Conservation (phyloP, 2,329 filamentous ascomycete species). For the Atkinsonella texensis region DNA sequence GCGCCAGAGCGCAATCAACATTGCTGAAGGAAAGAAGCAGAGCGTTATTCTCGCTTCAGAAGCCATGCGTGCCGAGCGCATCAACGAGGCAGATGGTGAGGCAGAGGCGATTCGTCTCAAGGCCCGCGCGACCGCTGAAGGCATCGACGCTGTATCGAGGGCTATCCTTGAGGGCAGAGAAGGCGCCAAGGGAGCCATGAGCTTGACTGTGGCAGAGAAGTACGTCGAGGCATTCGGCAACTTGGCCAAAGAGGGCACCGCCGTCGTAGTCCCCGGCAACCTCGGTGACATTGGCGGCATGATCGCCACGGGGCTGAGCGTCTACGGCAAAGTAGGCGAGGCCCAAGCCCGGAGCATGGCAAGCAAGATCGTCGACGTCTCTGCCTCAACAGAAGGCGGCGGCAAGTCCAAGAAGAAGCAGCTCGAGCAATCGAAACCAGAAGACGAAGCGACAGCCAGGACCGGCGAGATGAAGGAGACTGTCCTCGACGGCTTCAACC, state of each 20-base stretch:
- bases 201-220: conserved; percentile 85
- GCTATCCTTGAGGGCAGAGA: conserved; percentile 62
- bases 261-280: conserved; percentile 90
- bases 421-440: conserved; percentile 9
- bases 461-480: conserved; percentile 24
- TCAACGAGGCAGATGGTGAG: conserved; percentile 88
- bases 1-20: conserved; percentile 95
- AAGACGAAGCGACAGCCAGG: conserved; percentile 7
- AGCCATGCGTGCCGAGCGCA: conserved; percentile 76
- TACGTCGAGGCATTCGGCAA: conserved; percentile 93
- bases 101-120: conserved; percentile 84
- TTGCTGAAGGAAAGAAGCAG: conserved; percentile 95
- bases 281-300: conserved; percentile 92
- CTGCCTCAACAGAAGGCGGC: conserved; percentile 10
- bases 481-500: conserved; percentile 28
- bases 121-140: conserved; percentile 72
- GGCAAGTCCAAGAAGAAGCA: conserved; percentile 8
- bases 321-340: conserved; percentile 87
- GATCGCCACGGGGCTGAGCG: conserved; percentile 91
- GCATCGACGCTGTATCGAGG: conserved; percentile 75
- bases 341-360: conserved; percentile 60
- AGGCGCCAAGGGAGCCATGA: conserved; percentile 72
- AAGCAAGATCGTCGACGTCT: conserved; percentile 30
- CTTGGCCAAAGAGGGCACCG: conserved; percentile 88
- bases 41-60: conserved; percentile 93